Percentiles rank a stretch among this genome's conserved stretches.
These are phyloP conservation scores for Phytophthora pistaciae DNA, from an alignment of 352 stramenopile species.

Conservation along the genomic window DNA sequence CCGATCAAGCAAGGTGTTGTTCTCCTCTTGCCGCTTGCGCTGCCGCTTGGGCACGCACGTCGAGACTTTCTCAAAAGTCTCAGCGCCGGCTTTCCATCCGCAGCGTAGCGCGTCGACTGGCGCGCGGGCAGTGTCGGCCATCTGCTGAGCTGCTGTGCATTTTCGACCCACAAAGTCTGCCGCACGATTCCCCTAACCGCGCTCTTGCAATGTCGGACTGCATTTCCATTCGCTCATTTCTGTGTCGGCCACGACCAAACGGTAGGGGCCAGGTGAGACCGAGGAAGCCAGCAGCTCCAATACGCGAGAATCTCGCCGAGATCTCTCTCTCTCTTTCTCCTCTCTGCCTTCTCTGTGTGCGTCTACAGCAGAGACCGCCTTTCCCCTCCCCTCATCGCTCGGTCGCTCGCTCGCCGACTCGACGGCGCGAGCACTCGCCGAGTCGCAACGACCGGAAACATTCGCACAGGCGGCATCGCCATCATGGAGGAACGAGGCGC, in stretches of 20 bases:
- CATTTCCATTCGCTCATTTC: constrained; percentile 11
- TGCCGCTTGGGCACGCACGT: not conserved
- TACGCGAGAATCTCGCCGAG: too few relatives aligned
- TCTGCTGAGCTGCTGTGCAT: constrained; percentile 11
- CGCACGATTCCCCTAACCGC: not conserved
- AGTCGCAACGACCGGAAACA: constrained; percentile 23
- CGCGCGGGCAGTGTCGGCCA: not conserved
- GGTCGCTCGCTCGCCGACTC: not conserved
- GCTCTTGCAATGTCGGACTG: constrained; percentile 12
- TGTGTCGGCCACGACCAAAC: constrained; percentile 14
- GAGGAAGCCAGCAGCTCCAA: constrained; percentile 11
- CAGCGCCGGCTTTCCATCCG: not conserved
- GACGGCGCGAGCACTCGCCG: constrained; percentile 7
- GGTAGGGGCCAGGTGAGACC: constrained; percentile 24
- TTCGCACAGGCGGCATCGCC: constrained; percentile 28
- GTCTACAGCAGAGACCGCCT: not conserved
- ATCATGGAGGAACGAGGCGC: constrained; percentile 63
- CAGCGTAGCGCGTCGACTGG: not conserved
- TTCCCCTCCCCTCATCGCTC: not conserved
- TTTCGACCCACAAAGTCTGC: not conserved
- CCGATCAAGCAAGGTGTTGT: not conserved
- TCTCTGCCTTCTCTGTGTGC: constrained; percentile 10
- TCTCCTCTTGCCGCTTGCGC: not conserved
- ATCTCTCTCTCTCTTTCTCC: not conserved
- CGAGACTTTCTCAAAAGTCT: not conserved